Percentiles rank a stretch among this genome's conserved stretches.
Evolutionary conservation across 2,329 filamentous ascomycete species (phyloP).

Genomic region (Clarireedia homoeocarpa): DNA sequence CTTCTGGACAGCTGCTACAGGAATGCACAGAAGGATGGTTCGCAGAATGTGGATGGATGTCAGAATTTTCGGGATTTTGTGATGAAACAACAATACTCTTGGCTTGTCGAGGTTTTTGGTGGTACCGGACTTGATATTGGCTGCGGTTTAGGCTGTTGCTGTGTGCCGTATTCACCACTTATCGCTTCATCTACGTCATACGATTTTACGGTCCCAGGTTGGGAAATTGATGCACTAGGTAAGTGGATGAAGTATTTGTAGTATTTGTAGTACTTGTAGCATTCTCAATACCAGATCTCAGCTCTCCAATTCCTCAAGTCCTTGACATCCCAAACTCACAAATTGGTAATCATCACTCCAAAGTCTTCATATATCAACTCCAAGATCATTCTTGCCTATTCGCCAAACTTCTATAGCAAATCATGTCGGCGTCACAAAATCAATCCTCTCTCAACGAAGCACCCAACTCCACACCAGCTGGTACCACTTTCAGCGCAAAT

Average conservation of each 20-base stretch:
- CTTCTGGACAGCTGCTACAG: not conserved
- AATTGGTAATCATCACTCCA: not conserved
- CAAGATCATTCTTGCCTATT: not conserved
- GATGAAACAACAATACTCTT: not conserved
- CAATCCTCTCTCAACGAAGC: conserved; percentile 23
- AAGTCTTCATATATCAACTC: not conserved
- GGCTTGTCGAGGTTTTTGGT: not conserved
- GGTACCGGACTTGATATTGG: not conserved
- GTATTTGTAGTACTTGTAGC: not conserved
- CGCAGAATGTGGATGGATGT: too few relatives aligned
- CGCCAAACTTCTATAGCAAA: conserved; percentile 5
- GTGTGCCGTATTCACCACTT: not conserved
- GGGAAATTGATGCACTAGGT: not conserved
- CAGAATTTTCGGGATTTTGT: not conserved
- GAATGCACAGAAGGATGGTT: too few relatives aligned
- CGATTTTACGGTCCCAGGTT: too few relatives aligned
- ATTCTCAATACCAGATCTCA: too few relatives aligned
- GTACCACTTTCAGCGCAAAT: conserved; percentile 22
- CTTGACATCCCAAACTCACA: too few relatives aligned
- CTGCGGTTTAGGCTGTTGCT: not conserved
- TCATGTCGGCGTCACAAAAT: conserved; percentile 26
- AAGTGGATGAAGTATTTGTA: not conserved
- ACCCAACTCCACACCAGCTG: conserved; percentile 1
- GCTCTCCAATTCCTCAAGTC: too few relatives aligned
- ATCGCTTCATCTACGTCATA: not conserved